Percentiles rank a stretch among this genome's conserved stretches.
Conservation (phyloP, 495 filamentous ascomycete species). For the Penicillium crystallinum region DNA sequence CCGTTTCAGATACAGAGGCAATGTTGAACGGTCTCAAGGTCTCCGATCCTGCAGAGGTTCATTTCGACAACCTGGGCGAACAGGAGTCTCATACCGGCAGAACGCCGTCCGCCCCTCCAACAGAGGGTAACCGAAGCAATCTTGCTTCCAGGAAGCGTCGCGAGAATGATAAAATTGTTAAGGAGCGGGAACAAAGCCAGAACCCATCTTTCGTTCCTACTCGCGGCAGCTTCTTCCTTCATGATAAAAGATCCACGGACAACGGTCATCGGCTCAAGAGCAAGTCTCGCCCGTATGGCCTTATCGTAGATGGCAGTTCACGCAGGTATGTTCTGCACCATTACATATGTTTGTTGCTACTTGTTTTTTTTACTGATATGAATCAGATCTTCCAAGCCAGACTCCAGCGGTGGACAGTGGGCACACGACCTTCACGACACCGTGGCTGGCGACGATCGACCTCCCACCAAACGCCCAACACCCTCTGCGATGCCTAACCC, state of each 20-base stretch:
- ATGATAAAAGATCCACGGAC: slow-evolving; percentile 79
- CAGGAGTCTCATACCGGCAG: slow-evolving; percentile 24
- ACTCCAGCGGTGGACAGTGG: slow-evolving; percentile 79
- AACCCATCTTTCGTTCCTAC: slow-evolving; percentile 95
- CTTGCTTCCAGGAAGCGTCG: slow-evolving; percentile 65
- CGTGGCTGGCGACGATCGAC: slow-evolving; percentile 48
- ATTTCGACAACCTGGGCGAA: slow-evolving; percentile 59
- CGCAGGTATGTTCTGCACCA: slow-evolving; percentile 27
- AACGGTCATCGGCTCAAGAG: slow-evolving; percentile 48
- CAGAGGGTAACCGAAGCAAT: slow-evolving; percentile 40
- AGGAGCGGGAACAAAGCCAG: slow-evolving; percentile 81
- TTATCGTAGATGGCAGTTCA: slow-evolving; percentile 46
- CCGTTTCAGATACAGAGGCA: slow-evolving; percentile 69
- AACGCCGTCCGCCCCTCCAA: slow-evolving; percentile 38
- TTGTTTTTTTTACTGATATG: slow-evolving; percentile 13
- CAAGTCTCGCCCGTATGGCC: slow-evolving; percentile 40
- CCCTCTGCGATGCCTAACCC: slow-evolving; percentile 19
- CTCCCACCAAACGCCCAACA: slow-evolving; percentile 22
- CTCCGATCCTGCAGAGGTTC: slow-evolving; percentile 54
- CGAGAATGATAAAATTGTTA: slow-evolving; percentile 86
- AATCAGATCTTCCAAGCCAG: slow-evolving; percentile 65
- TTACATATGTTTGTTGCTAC: too few relatives aligned
- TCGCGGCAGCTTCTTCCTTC: slow-evolving; percentile 92
- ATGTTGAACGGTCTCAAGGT: slow-evolving; percentile 84
- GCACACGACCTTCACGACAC: slow-evolving; percentile 93